Evolutionary conservation across 1,284 basidiomycete species (phyloP).

Genomic region (Malassezia brasiliensis): DNA sequence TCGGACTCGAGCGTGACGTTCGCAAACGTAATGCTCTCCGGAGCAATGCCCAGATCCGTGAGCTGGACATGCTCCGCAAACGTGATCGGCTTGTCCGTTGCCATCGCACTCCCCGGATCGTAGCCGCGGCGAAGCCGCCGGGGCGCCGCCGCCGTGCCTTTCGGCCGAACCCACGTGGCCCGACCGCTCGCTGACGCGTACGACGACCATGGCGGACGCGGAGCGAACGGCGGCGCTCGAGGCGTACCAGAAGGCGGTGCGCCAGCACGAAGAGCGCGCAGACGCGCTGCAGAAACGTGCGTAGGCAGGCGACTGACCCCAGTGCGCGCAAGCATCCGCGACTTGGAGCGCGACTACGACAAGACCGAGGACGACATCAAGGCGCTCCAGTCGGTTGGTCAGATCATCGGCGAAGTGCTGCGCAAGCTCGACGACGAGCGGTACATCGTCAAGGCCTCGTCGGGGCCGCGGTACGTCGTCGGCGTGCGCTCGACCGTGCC

Average conservation of each 20-base stretch:
- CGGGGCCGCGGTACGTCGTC: conserved; percentile 97
- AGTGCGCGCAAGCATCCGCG: conserved; percentile 53
- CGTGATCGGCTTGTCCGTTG: conserved; percentile 45
- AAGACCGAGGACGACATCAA: conserved; percentile 99
- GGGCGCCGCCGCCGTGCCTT: not conserved
- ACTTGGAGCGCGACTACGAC: conserved; percentile 76
- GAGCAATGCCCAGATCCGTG: conserved; percentile 88
- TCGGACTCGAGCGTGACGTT: conserved; percentile 91
- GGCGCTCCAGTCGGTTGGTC: conserved; percentile 94
- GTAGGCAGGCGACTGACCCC: conserved; percentile 11
- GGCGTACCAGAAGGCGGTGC: conserved; percentile 39
- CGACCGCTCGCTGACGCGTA: not conserved
- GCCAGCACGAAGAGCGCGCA: conserved; percentile 52
- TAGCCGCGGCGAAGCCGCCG: conserved; percentile 1
- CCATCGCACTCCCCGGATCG: conserved; percentile 25
- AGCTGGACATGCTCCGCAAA: conserved; percentile 57
- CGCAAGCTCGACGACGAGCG: conserved; percentile 96
- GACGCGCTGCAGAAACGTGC: conserved; percentile 37
- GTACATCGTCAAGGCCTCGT: conserved; percentile 98
- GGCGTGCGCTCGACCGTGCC: conserved; percentile 88
- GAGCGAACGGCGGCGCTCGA: conserved; percentile 24
- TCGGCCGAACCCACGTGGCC: conserved; percentile 2
- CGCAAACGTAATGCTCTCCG: conserved; percentile 94
- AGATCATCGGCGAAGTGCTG: conserved; percentile 98
- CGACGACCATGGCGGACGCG: conserved; percentile 22